Conservation (phyloP, 768 basidiomycete species). For the Podaxis carcinomalis region DNA sequence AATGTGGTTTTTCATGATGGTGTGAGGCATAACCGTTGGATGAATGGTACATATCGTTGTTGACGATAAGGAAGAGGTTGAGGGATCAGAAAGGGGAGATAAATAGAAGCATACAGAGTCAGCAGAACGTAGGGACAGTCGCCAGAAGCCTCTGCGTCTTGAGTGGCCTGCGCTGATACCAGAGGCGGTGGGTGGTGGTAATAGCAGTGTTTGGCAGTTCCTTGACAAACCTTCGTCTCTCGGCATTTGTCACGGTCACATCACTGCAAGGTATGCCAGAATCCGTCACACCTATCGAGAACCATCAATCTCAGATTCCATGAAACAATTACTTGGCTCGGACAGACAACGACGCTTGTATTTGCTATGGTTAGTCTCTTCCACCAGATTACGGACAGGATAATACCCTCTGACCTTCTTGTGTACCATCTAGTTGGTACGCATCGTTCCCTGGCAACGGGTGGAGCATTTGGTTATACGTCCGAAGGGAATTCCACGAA, state of each 20-base stretch:
- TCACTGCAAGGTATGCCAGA: no score
- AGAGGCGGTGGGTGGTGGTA: background rate
- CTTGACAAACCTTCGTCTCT: background rate
- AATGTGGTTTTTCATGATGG: constrained; percentile 19
- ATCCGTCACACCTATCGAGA: background rate
- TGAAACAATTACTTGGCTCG: background rate
- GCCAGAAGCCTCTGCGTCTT: background rate
- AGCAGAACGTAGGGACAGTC: constrained; percentile 3
- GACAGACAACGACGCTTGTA: background rate
- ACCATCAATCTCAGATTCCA: constrained; percentile 1
- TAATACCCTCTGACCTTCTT: background rate
- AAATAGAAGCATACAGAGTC: constrained; percentile 14
- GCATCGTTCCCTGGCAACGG: background rate
- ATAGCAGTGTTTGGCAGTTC: constrained; percentile 7
- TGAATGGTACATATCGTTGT: constrained; percentile 21
- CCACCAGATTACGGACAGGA: background rate
- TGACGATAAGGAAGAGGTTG: constrained; percentile 1
- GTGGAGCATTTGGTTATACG: background rate
- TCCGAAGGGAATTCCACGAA: background rate
- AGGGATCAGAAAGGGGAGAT: constrained; percentile 11
- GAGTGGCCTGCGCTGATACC: background rate
- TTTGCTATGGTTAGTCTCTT: background rate
- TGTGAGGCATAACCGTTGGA: constrained; percentile 22
- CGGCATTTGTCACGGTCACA: background rate
- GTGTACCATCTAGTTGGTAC: background rate